phyloP scores from a whole-genome alignment of 2,329 filamentous ascomycete species.

The Diaporthe australafricana region DNA sequence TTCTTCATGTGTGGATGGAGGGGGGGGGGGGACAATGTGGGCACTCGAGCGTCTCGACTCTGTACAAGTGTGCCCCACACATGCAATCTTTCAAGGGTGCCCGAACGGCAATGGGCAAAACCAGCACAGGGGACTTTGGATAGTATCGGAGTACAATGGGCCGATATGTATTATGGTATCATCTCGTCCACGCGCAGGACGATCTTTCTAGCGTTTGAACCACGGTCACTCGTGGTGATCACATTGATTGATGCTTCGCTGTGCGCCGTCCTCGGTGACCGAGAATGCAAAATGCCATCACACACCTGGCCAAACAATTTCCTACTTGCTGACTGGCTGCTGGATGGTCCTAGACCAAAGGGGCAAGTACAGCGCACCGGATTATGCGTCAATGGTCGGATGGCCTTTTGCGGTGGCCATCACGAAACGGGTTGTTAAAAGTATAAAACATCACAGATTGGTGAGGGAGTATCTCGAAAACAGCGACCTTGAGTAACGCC shows the following conservation, averaged over 20 bases:
- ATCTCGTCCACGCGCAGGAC: slow-evolving; percentile 13
- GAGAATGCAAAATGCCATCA: neutral
- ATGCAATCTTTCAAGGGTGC: neutral
- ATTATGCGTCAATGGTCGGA: neutral
- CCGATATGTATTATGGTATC: slow-evolving; percentile 9
- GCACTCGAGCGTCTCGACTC: neutral
- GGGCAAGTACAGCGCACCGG: neutral
- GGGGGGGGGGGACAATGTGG: neutral
- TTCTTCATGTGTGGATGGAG: neutral
- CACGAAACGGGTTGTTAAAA: neutral
- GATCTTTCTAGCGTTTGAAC: slow-evolving; percentile 15
- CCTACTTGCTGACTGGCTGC: neutral
- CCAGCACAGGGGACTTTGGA: neutral
- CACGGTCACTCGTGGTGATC: neutral
- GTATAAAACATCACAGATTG: neutral
- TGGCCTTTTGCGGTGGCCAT: too few species aligned
- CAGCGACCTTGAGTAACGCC: slow-evolving; percentile 10
- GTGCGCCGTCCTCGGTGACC: neutral
- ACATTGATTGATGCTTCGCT: neutral
- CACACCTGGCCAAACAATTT: neutral
- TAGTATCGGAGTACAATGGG: slow-evolving; percentile 3
- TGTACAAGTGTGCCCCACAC: neutral
- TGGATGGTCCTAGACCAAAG: neutral
- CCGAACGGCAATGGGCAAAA: neutral
- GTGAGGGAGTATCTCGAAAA: slow-evolving; percentile 10